phyloP scores from a whole-genome alignment of 148 eudicot genomes.

The Selenicereus undatus region DNA sequence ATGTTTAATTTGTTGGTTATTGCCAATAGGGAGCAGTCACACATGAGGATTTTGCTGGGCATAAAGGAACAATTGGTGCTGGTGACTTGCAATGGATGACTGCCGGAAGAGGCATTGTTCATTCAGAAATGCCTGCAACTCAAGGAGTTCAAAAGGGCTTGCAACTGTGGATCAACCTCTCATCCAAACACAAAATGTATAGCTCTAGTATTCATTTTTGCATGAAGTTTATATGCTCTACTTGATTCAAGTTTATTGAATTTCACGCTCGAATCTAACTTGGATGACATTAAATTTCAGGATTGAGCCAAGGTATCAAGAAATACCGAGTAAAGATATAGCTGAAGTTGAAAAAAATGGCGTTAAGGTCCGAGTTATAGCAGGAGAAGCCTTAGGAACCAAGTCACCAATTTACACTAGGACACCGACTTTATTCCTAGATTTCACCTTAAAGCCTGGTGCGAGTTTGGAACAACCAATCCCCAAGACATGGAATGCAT shows the following conservation, averaged over 20 bases:
- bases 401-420: constrained; percentile 58
- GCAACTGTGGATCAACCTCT: constrained; percentile 87
- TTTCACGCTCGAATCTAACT: too few relatives aligned
- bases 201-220: not conserved
- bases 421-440: constrained; percentile 79
- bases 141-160: constrained; percentile 73
- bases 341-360: constrained; percentile 52
- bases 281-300: constrained; percentile 22
- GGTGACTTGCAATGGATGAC: constrained; percentile 98
- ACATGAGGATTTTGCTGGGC: constrained; percentile 90
- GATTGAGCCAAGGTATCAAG: constrained; percentile 90
- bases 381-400: constrained; percentile 75
- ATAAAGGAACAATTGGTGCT: constrained; percentile 65
- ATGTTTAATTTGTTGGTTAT: not conserved
- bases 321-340: constrained; percentile 54
- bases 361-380: constrained; percentile 62
- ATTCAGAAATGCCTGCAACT: constrained; percentile 85
- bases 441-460: constrained; percentile 70
- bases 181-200: constrained; percentile 71
- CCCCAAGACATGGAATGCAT: constrained; percentile 62
- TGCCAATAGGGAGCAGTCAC: constrained; percentile 55
- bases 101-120: constrained; percentile 92
- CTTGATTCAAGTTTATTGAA: not conserved
- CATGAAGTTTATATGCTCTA: not conserved
- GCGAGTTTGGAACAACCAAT: constrained; percentile 54